phyloP scores from a whole-genome alignment of 371 early-diverging fungal species.

The Mortierella sp. region DNA sequence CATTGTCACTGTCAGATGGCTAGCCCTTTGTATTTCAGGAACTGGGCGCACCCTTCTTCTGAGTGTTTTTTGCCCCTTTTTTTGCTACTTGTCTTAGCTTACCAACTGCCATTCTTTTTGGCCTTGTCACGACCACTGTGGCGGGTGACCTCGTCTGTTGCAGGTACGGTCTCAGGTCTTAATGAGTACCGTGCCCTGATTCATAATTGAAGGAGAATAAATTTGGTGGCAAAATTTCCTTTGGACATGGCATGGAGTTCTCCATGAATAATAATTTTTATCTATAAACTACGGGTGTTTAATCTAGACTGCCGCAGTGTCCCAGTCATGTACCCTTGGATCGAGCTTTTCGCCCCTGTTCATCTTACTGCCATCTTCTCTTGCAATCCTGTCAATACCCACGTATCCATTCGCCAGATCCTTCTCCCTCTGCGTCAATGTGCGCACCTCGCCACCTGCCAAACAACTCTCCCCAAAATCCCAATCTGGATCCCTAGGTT shows the following conservation, averaged over 20 bases:
- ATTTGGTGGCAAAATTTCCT: no score
- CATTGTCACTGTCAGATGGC: conserved; percentile 3
- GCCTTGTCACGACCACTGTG: not conserved
- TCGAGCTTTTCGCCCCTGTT: conserved; percentile 6
- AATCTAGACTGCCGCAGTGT: conserved; percentile 9
- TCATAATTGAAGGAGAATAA: no score
- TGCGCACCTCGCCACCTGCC: conserved; percentile 15
- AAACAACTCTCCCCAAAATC: conserved; percentile 39
- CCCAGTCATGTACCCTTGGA: conserved; percentile 38
- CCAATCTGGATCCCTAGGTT: conserved; percentile 30
- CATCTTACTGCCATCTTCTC: conserved; percentile 14
- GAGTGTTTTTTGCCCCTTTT: not conserved
- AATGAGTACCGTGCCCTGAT: no score
- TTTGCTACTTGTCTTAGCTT: not conserved
- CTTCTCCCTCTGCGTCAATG: conserved; percentile 8
- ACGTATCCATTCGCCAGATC: conserved; percentile 32
- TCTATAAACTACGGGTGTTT: not conserved
- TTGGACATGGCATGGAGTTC: no score
- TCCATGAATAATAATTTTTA: not conserved
- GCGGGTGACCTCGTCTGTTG: not conserved
- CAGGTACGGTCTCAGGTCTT: not conserved
- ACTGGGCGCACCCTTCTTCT: not conserved
- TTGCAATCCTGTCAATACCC: conserved; percentile 27
- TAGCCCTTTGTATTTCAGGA: not conserved
- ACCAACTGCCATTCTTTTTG: not conserved